Percentiles rank a stretch among this genome's conserved stretches.
These are phyloP conservation scores for Pythium periplocum DNA, from an alignment of 352 stramenopile genomes.

Conservation along the genomic window DNA sequence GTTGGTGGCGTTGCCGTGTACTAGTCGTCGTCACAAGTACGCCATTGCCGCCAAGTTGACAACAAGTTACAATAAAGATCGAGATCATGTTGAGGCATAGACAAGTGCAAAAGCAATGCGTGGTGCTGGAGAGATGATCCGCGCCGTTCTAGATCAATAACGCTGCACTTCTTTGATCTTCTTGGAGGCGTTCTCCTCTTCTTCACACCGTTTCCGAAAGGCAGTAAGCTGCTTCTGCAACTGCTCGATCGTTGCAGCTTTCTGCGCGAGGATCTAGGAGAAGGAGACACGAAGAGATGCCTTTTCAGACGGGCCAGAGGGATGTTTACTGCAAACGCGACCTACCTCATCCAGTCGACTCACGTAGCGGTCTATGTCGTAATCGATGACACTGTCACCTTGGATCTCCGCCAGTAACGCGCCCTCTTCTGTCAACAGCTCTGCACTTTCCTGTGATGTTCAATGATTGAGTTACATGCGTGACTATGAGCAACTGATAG, in stretches of 20 bases:
- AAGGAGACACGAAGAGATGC: neutral
- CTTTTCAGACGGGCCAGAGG: neutral
- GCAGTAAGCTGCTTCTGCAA: slow-evolving; percentile 77
- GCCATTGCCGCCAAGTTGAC: too few species aligned
- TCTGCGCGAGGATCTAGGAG: slow-evolving; percentile 88
- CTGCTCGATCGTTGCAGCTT: slow-evolving; percentile 83
- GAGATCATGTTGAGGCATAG: too few species aligned
- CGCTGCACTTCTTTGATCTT: slow-evolving; percentile 21
- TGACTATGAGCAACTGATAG: slow-evolving; percentile 1
- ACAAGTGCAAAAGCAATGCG: too few species aligned
- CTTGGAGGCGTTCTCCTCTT: slow-evolving; percentile 76
- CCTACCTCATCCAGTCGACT: slow-evolving; percentile 80
- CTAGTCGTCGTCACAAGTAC: too few species aligned
- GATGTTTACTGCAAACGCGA: neutral
- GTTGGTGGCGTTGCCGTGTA: too few species aligned
- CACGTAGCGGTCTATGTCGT: slow-evolving; percentile 95
- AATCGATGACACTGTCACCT: slow-evolving; percentile 86
- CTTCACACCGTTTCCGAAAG: slow-evolving; percentile 78
- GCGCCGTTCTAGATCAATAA: slow-evolving; percentile 9
- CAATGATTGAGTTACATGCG: neutral
- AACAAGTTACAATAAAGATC: too few species aligned
- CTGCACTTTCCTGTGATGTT: slow-evolving; percentile 90
- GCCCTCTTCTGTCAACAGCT: slow-evolving; percentile 96
- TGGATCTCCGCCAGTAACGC: slow-evolving; percentile 80
- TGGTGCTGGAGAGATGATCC: too few species aligned